Evolutionary conservation across 2,329 filamentous ascomycete species (phyloP), one percentile per base, ranked within the genome.

Genomic region (Biscogniauxia mediterranea): DNA sequence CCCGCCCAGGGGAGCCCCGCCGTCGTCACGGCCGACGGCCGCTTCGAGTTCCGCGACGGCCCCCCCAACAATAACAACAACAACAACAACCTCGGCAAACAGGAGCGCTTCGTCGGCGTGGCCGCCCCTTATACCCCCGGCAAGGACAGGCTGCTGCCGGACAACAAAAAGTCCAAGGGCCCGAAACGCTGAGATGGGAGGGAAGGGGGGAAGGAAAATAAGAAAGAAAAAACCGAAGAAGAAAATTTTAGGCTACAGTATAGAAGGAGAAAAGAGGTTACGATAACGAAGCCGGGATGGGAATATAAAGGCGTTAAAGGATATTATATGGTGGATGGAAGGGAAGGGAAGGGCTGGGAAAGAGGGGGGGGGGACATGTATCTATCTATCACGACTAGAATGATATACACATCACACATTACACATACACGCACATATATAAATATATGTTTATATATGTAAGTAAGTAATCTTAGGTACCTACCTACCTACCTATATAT

Each of bases 1-100:
- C 93, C 92, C 1, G 78, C 77, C 8, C 80, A 83, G 50, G 86
- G 86, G 1, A 74, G 73, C 15, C 86, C 86, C 0, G 82, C 81
- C 19, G 70, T 79, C 23, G 20, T 74, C 19, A 75, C 74, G 5
- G 59, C 77, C 7, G 77, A 76, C 20, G 84, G 85, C 15, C 73
- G 76, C 20, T 86, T 82, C 67, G 79, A 83, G 62, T 83, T 86
- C 68, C 78, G 76, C 52, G 78, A 76, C 20, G 80, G 76, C 50
- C 71, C 67, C 50, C 71, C 67, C 25, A 68, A 68, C 32, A 65
- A 74, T 5, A 63, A 23, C 23, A 23, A 5, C 5, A 23, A 5
- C 23, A 23, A 23, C 25, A 68, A 68, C 32, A 65, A 74, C 5
- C 63, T 26, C 8, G 70, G 78, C 8, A 77, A 73, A 61, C 79